Evolutionary conservation across 805 yeast species (phyloP), one percentile per base, ranked within the genome.

Genomic region (Teunomyces pallodes): DNA sequence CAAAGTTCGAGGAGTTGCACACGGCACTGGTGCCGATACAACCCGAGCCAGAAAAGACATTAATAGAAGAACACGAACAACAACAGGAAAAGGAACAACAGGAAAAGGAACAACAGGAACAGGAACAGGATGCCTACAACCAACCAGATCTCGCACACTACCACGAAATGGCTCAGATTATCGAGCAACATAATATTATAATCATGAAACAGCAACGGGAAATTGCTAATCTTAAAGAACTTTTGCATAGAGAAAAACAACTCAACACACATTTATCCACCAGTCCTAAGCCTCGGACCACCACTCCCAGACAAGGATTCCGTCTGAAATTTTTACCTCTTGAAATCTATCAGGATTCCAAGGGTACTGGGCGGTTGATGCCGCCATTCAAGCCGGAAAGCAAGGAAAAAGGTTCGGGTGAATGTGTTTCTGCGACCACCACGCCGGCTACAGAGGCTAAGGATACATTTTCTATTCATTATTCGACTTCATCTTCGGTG

Each of bases 151-250:
- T 33, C n/a, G 43, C 59, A 9, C 58, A 57, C 36, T 47, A 62
- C 36, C 51, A 50, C 5, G 68, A 62, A 50, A 55, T 62, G 63
- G 49, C 56, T 42, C 33, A 52, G 12, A 49, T 65, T 14, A 54
- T 62, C 8, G 56, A 61, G 40, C 54, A 58, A 9, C 66, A 66
- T 36, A 49, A 56, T 9, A 43, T 45, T 3, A 52, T 64, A 45
- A 51, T 64, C 8, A 40, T 47, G 12, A 61, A 56, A 43, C 67
- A 66, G 43, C 62, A 61, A 45, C 50, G 55, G 13, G 67, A 65
- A 49, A 64, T 62, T 14, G 50, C 55, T 10, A 55, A 59, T 39
- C 50, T 64, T 20, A 60, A 56, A 36, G 44, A 54, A 13, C 53
- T 66, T 17, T 51, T 66, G 40, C 43, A 42, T 10, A 56, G 61